Base-by-base conservation (phyloP, 768 basidiomycete genomes). In the Daedaleopsis nitida region DNA sequence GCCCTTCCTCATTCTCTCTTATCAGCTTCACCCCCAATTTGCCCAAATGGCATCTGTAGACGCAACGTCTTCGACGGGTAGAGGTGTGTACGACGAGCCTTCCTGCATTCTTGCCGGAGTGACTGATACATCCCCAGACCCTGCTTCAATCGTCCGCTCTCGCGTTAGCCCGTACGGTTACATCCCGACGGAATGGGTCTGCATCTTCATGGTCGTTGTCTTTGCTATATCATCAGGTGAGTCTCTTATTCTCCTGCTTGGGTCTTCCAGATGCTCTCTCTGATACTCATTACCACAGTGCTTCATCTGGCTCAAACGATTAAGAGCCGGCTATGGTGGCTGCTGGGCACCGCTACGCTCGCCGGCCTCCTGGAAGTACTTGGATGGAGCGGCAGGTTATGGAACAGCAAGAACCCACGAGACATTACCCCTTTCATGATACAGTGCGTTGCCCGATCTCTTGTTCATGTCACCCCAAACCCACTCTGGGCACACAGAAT, bases 361-460 rank as follows among this genome's bases (percentile, higher is more conserved):
- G 72, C 71, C 10, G 75, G 74, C 12, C 27, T 74, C 0, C 67
- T 69, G 27, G 79, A 80, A 63, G 65, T 76, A 13, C 57, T 78
- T 38, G 79, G 79, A 0, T 80, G 77, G 78, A 58, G 63, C 21
- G 78, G 69, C 1, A 64, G 79, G 12, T 57, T 74, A 10, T 78
- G 76, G 77, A 74, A 71, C 19, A 71, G 66, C 51, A 55, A 65
- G 10, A 67, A 70, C 24, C 66, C 69, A 0, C n/a, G 54, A 5
- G 45, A 58, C 21, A 59, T 65, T 23, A 68, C 69, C n/a, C 73
- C 79, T 0, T 83, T 76, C 66, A 57, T 78, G 48, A 78, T 80
- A 61, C 79, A 82, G 75, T 76, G 55, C n/a, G 71, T 64, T 27
- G 17, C 34, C n/a, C 32, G 16, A 21, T 48, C 47, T 34, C 11